Base-by-base conservation (phyloP, 164 flowering plant genomes). In the Tinospora cordifolia region DNA sequence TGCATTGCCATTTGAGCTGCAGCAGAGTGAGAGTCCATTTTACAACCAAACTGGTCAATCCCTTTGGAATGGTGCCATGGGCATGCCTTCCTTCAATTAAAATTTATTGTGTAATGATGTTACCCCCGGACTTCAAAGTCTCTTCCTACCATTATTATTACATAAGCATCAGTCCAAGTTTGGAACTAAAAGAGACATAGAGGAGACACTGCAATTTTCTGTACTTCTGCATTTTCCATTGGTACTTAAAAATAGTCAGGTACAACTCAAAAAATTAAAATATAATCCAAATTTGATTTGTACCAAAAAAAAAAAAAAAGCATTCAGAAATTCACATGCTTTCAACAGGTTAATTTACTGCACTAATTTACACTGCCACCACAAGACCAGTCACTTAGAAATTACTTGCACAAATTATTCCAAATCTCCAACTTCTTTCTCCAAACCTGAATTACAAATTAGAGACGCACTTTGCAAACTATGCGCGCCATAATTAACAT, bases 1-100 rank as follows among this genome's bases (percentile, higher is more conserved):
- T 17, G 36, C 59, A 1, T 64, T 82, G 68, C 81, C 74, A 24
- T 49, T 71, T 21, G 83, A 74, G 17, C 68, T 79, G 66, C n/a
- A 77, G 41, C 76, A 77, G 24, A 67, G 60, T 24, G 74, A 65
- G 40, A 65, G 25, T 19, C 54, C 63, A 26, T 72, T 63, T 24
- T 82, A 34, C 26, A 75, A 67, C 47, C 67, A 58, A 15, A 58
- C 69, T 19, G 60, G 24, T 17, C 60, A 67, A 46, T 21, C 77
- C 14, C 49, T 73, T 14, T 78, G 79, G 84, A 74, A 73, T 59
- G 51, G 70, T 46, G 62, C 65, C 24, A 51, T 75, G n/a, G 60
- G 60, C 67, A 36, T 70, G 76, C 73, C 81, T 66, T n/a, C 79
- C 54, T 26, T 75, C 59, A 57, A 67, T 27, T 77, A 27, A 72